Conservation (phyloP, 306 rosid species). For the Phaseolus lunatus region DNA sequence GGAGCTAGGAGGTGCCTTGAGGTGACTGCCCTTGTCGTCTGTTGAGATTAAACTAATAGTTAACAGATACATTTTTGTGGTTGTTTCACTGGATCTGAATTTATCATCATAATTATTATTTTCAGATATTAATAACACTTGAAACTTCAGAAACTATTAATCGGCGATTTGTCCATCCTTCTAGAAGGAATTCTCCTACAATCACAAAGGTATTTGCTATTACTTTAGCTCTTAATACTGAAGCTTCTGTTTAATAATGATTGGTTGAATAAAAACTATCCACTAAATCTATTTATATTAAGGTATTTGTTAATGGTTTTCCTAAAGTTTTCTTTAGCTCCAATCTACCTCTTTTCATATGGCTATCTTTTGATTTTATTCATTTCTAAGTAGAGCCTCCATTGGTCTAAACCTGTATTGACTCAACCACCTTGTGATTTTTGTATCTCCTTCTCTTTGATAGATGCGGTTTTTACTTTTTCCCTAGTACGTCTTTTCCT, state of each 20-base stretch:
- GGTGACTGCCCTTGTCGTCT: conserved; percentile 60
- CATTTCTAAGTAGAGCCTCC: conserved; percentile 12
- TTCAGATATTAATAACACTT: conserved; percentile 80
- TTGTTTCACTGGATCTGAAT: conserved; percentile 40
- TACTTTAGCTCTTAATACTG: conserved; percentile 31
- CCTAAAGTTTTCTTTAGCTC: conserved; percentile 9
- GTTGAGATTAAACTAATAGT: conserved; percentile 32
- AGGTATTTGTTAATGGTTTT: conserved; percentile 2
- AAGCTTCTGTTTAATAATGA: conserved; percentile 20
- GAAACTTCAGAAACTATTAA: conserved; percentile 94
- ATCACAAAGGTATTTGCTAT: conserved; percentile 75
- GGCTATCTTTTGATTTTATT: conserved; percentile 19
- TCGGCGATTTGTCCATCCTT: conserved; percentile 81
- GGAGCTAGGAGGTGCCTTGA: conserved; percentile 96
- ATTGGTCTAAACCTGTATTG: conserved; percentile 6
- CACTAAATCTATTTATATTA: background rate
- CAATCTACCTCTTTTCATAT: background rate
- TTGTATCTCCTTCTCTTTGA: background rate
- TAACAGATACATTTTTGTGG: conserved; percentile 18
- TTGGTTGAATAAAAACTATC: conserved; percentile 11
- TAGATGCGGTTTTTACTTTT: background rate
- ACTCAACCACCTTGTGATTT: background rate
- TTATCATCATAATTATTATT: conserved; percentile 18
- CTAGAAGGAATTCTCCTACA: conserved; percentile 94
- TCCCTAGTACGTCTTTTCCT: background rate